Evolutionary conservation across 2,329 filamentous ascomycete genomes (phyloP), one percentile per base, ranked within the genome.

Genomic region (Neonectria magnoliae): DNA sequence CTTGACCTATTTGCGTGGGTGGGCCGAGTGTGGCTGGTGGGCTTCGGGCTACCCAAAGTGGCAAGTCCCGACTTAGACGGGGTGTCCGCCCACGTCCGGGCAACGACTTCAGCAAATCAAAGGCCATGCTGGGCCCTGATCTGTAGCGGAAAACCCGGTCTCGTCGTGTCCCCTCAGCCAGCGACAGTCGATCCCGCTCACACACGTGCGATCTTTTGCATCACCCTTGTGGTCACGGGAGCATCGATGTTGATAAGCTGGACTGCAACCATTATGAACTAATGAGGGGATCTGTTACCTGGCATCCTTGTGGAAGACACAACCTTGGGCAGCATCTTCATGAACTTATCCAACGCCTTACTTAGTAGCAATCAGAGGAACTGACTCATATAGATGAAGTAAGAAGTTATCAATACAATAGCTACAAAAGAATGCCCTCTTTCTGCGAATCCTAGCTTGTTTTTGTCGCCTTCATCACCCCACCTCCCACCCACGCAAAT

Each of bases 11-110:
- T 18, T 50, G 44, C 7, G 62, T 44, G 51, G 45, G 62, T 7
- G 47, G 47, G 47, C 47, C 47, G 13, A 41, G 51, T 59, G 67
- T 53, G 59, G 69, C 69, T 68, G 59, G 52, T 65, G 9, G 55
- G 55, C 55, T 54, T 50, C n/a, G 41, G 45, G 20, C 22, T 59
- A 25, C 56, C 56, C 25, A 38, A 64, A 59, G 51, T 45, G 51
- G 51, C 20, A 59, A 60, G 10, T 7, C n/a, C 57, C 42, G 42
- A 48, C 38, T 42, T 42, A 42, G 38, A 42, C 38, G n/a, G n/a
- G 18, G n/a, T n/a, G 38, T 7, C 38, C n/a, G 9, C 8, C 38
- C 38, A 11, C 48, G 20, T 31, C 48, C 29, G 20, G 38, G 27
- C 38, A 45, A n/a, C 27, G 18, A 13, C 20, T 45, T 33, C 6